Evolutionary conservation across 768 basidiomycete genomes (phyloP).

Genomic region (Lentinus brumalis): DNA sequence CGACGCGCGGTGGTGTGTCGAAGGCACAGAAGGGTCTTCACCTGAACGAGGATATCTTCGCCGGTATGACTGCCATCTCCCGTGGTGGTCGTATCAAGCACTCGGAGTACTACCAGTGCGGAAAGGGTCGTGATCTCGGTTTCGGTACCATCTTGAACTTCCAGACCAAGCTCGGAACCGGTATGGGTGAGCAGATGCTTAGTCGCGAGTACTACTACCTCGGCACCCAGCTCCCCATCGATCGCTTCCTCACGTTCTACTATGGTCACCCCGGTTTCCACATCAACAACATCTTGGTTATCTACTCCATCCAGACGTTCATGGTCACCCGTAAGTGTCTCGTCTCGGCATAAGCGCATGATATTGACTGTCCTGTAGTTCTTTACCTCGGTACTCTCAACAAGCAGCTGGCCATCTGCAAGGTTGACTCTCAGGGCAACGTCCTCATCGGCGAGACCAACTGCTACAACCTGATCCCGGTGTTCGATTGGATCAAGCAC

Average conservation of each 20-base stretch:
- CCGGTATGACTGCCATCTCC: constrained; percentile 98
- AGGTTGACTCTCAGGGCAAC: constrained; percentile 78
- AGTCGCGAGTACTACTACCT: constrained; percentile 99
- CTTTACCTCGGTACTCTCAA: constrained; percentile 96
- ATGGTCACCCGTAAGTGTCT: constrained; percentile 83
- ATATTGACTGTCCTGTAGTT: constrained; percentile 46
- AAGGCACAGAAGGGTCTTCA: constrained; percentile 99
- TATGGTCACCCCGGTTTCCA: constrained; percentile 99
- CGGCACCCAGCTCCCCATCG: constrained; percentile 96
- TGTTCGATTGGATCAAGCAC: constrained; percentile 97
- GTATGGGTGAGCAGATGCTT: constrained; percentile 99
- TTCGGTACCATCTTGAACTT: constrained; percentile 99
- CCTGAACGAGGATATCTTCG: constrained; percentile 99
- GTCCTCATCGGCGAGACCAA: constrained; percentile 83
- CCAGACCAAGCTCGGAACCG: constrained; percentile 99
- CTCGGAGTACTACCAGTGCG: constrained; percentile 99
- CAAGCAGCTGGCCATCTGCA: constrained; percentile 88
- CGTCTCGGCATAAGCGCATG: neutral
- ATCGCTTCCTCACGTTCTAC: constrained; percentile 99
- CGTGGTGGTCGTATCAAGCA: constrained; percentile 99
- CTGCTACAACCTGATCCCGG: constrained; percentile 95
- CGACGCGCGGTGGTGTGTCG: constrained; percentile 95
- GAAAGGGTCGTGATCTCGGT: constrained; percentile 98
- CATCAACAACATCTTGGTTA: constrained; percentile 99
- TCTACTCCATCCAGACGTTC: constrained; percentile 96